Evolutionary conservation across 2,329 filamentous ascomycete species (phyloP), one percentile per base, ranked within the genome.

Genomic region (Capronia coronata): DNA sequence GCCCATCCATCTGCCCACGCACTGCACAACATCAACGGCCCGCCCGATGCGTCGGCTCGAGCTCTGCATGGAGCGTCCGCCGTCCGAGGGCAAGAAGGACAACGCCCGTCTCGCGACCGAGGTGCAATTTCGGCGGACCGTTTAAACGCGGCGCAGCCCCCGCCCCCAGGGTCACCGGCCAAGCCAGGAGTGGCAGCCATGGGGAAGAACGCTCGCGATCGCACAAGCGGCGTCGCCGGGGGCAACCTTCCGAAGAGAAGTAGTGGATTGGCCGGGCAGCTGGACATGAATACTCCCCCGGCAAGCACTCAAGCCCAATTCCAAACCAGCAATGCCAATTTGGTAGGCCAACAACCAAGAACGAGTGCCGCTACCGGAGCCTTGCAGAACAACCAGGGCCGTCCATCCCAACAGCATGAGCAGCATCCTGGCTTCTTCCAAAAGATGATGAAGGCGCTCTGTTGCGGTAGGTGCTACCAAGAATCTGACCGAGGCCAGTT

Each of bases 291-390:
- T 64, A 91, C 90, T 58, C 87, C 89, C 61, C 84, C 90, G 65
- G 87, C 86, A 63, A 95, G 88, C 65, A 96, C 88, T 58, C 87
- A 94, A 70, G 91, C 91, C 60, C 91, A 96, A 67, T 96, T 95
- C 77, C 89, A 94, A 74, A 91, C 88, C 77, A 95, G 88, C 73
- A 87, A 86, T 65, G 87, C 88, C 68, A 93, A 95, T 68, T 78
- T 94, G 59, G 79, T 85, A 43, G 63, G 64, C 40, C 81, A 80
- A 62, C 75, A 83, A 60, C 75, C 77, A 57, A 77, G 79, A 64
- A 78, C 77, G 54, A 76, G 71, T 55, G 71, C 73, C 19, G 64
- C 65, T 16, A 80, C 82, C 64, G 74, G 76, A 51, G 78, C 75
- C 52, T 74, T 81, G 72, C 77, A 74, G 54, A 73, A 75, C 59